Base-by-base conservation (phyloP, 139 green algal species). In the Desmodesmus armatus region DNA sequence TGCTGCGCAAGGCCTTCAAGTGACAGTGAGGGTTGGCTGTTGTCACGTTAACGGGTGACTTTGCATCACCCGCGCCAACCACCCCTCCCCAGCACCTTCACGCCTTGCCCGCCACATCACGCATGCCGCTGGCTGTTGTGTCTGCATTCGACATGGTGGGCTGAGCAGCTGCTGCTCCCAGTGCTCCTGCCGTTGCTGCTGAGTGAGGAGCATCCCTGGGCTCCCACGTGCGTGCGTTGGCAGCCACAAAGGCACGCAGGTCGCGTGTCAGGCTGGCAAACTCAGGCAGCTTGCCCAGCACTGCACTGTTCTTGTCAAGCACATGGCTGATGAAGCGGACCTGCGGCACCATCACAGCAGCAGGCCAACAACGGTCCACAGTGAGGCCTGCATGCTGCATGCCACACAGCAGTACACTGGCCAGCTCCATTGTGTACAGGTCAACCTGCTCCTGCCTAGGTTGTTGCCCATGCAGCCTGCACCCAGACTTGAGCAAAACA, bases 311-410 rank as follows among this genome's bases (percentile, higher is more conserved):
- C 40, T 84, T 84, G 78, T 84, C 78, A 41, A 84, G 78, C 62
- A 84, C 47, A 63, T 84, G 78, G 25, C 78, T 84, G 63, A 84
- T 84, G 62, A 84, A 84, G 43, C 78, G 78, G n/a, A 84, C 78
- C 78, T 84, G 78, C 40, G 47, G 39, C n/a, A n/a, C n/a, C n/a
- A n/a, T n/a, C n/a, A n/a, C n/a, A n/a, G n/a, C n/a, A n/a, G n/a
- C n/a, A n/a, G n/a, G n/a, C n/a, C n/a, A n/a, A n/a, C n/a, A n/a
- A n/a, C n/a, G n/a, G n/a, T n/a, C n/a, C n/a, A n/a, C n/a, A n/a
- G n/a, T n/a, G n/a, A n/a, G n/a, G n/a, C n/a, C n/a, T n/a, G n/a
- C n/a, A n/a, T n/a, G n/a, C n/a, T n/a, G n/a, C n/a, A n/a, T n/a
- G n/a, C n/a, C n/a, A n/a, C n/a, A n/a, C n/a, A n/a, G n/a, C n/a